phyloP scores from a whole-genome alignment of 371 early-diverging fungal genomes.

The Paraphysoderma sedebokerense region DNA sequence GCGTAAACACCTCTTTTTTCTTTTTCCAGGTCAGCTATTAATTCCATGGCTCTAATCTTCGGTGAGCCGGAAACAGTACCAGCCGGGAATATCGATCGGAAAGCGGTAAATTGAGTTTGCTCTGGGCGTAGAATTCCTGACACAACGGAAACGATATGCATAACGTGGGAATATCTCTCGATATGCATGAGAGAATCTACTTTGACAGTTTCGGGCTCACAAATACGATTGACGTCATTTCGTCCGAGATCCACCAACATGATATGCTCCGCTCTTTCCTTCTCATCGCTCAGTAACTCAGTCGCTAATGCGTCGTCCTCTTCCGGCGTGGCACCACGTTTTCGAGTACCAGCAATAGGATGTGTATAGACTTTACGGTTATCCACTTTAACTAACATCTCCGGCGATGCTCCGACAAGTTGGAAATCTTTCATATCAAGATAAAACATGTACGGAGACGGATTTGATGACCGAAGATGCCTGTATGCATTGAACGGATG shows the following conservation, averaged over 20 bases:
- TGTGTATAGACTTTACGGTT: constrained; percentile 66
- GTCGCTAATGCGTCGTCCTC: constrained; percentile 70
- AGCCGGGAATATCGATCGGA: constrained; percentile 92
- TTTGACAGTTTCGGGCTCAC: constrained; percentile 72
- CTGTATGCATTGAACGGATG: constrained; percentile 96
- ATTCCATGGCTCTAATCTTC: constrained; percentile 87
- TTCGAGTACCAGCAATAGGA: constrained; percentile 93
- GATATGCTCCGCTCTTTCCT: constrained; percentile 90
- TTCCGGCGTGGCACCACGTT: constrained; percentile 60
- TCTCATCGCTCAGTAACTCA: constrained; percentile 68
- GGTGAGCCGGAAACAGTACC: constrained; percentile 95
- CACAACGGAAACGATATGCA: constrained; percentile 93
- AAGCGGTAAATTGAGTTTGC: constrained; percentile 82
- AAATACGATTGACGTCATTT: constrained; percentile 91
- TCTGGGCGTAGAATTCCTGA: constrained; percentile 71
- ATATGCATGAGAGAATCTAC: constrained; percentile 92
- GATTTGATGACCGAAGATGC: constrained; percentile 82
- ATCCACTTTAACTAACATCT: constrained; percentile 89
- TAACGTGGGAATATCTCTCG: constrained; percentile 89
- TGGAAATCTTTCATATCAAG: constrained; percentile 77
- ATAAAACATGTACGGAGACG: constrained; percentile 98
- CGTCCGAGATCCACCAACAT: constrained; percentile 97
- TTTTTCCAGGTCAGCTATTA: constrained; percentile 73
- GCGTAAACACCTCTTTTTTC: constrained; percentile 92
- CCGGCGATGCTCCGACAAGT: constrained; percentile 94